Evolutionary conservation across 225 moss, liverwort and hornwort species (phyloP), one percentile per base, ranked within the genome.

Genomic region (Ulota crispa): DNA sequence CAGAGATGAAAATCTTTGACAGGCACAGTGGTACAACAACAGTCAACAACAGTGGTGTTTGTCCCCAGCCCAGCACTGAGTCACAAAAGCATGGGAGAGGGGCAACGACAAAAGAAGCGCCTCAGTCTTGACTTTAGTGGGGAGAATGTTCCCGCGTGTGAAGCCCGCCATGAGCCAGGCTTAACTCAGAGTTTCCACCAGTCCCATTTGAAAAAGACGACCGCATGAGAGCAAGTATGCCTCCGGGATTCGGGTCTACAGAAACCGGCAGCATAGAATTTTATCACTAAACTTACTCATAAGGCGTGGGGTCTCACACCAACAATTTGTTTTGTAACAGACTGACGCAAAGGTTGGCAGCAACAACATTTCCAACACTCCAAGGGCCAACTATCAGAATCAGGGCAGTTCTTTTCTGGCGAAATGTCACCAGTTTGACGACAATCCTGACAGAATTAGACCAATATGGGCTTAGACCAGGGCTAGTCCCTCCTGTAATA

Each of bases 71-170:
- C 45, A 45, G 37, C 55, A n/a, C 32, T 31, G 50, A 65, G 56
- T 74, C 74, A 81, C 3, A 2, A 37, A 52, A 63, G 80, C 80
- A 63, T 52, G 63, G 45, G 70, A 81, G 54, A 64, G 16, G 64
- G 54, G 54, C 39, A 41, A 64, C 50, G 5, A 50, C 50, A 5
- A 5, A 18, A 28, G 81, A 81, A 73, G 80, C 64, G 64, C 23
- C 64, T 67, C 75, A 73, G 64, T 16, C 64, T 75, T 81, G 75
- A 56, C 42, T 81, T 59, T 30, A 30, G 73, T 23, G 50, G 23
- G 36, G 75, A 81, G 81, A 75, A 75, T 67, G 75, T 75, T 56
- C 56, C 67, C 57, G 4, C 3, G 12, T 76, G 69, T 57, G 83
- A 64, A 18, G 54, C 28, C 64, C 31, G 3, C 47, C 47, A 30